Percentiles rank a stretch among this genome's conserved stretches.
phyloP scores from a whole-genome alignment of 305 asterid genomes.

The Fraxinus dipetala region DNA sequence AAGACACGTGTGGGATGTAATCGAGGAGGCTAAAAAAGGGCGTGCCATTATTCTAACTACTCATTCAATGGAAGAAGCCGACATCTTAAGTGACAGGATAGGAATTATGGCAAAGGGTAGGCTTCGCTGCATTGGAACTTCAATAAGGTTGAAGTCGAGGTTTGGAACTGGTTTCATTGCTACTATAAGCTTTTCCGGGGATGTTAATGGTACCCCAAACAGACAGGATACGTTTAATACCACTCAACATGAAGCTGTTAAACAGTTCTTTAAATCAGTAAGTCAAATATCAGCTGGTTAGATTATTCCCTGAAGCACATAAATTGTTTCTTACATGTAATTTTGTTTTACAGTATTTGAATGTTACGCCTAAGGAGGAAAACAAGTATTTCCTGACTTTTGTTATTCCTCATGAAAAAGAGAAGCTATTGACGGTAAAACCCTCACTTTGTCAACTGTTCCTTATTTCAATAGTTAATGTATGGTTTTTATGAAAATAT shows the following conservation, averaged over 20 bases:
- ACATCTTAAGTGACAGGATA: slow-evolving; percentile 82
- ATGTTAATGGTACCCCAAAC: slow-evolving; percentile 32
- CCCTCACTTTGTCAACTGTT: neutral
- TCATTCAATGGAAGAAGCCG: slow-evolving; percentile 99
- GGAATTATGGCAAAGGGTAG: slow-evolving; percentile 98
- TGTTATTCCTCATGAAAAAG: slow-evolving; percentile 76
- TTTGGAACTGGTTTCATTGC: slow-evolving; percentile 85
- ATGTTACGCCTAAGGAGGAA: slow-evolving; percentile 73
- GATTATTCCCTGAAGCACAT: neutral
- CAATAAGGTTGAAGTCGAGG: slow-evolving; percentile 74
- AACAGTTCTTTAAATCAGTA: slow-evolving; percentile 71
- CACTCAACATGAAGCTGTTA: slow-evolving; percentile 58
- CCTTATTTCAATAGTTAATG: neutral
- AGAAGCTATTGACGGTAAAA: slow-evolving; percentile 70
- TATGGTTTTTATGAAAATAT: neutral
- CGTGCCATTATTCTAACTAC: slow-evolving; percentile 90
- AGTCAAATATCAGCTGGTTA: slow-evolving; percentile 26
- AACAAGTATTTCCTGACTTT: slow-evolving; percentile 65
- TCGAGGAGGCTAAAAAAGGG: slow-evolving; percentile 82
- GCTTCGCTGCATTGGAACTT: slow-evolving; percentile 95
- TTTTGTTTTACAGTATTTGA: slow-evolving; percentile 52
- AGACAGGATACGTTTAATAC: slow-evolving; percentile 34
- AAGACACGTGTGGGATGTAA: slow-evolving; percentile 93
- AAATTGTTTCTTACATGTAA: slow-evolving; percentile 4
- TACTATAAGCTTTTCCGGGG: slow-evolving; percentile 63